A percentile compares a stretch with the other conserved stretches of the same genome.
Evolutionary conservation across 345 rosid genomes (phyloP).

Genomic region (Pugionium dolabratum): DNA sequence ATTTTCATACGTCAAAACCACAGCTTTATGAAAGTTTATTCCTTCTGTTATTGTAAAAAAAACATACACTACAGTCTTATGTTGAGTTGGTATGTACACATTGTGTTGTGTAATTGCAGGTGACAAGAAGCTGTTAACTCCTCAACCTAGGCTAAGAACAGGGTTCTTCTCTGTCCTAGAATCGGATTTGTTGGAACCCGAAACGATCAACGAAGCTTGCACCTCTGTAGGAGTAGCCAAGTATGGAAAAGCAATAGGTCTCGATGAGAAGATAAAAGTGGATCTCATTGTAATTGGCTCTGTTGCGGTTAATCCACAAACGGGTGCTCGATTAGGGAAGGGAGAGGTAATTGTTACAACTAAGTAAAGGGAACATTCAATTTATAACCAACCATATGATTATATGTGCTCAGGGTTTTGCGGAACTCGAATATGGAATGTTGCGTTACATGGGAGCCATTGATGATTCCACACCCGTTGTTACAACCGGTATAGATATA

Average conservation of each 20-base stretch:
- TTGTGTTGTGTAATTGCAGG: slow-evolving; percentile 40
- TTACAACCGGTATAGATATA: slow-evolving; percentile 57
- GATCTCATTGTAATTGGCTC: slow-evolving; percentile 83
- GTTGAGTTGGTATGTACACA: not conserved
- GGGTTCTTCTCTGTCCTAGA: slow-evolving; percentile 85
- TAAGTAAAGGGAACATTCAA: not conserved
- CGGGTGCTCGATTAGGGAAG: slow-evolving; percentile 91
- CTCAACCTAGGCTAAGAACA: slow-evolving; percentile 88
- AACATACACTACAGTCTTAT: too few species aligned
- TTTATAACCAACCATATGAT: not conserved
- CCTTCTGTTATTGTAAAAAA: too few species aligned
- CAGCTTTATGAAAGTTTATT: not conserved
- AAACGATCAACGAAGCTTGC: slow-evolving; percentile 66
- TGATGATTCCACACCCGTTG: slow-evolving; percentile 77
- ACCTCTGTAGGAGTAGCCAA: slow-evolving; percentile 83
- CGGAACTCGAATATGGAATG: slow-evolving; percentile 94
- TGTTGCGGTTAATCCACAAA: slow-evolving; percentile 80
- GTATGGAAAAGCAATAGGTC: slow-evolving; percentile 76
- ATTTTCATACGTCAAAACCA: not conserved
- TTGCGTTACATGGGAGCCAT: slow-evolving; percentile 88
- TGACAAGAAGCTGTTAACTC: slow-evolving; percentile 79
- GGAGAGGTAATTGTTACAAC: slow-evolving; percentile 63
- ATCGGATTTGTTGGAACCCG: slow-evolving; percentile 48
- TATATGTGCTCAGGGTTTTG: slow-evolving; percentile 72
- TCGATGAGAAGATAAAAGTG: slow-evolving; percentile 79